Percentiles rank a stretch among this genome's conserved stretches.
phyloP scores from a whole-genome alignment of 2,329 filamentous ascomycete genomes.

The Decorospora gaudefroyi region DNA sequence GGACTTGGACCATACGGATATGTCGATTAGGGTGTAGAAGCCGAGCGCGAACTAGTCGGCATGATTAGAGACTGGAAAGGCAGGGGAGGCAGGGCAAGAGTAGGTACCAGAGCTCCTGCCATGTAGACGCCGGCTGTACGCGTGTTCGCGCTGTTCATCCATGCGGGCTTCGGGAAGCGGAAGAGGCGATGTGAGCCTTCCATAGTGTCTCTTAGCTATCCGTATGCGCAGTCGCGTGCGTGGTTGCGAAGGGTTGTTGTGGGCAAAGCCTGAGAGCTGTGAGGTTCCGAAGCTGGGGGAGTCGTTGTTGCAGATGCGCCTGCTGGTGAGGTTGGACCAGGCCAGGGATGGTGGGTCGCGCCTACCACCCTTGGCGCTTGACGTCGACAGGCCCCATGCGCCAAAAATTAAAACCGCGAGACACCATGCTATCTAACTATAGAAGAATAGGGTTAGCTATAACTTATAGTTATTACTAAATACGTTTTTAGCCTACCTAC shows the following conservation, averaged over 20 bases:
- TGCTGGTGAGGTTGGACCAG: constrained; percentile 47
- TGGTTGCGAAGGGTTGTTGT: neutral
- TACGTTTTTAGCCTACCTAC: too few species aligned
- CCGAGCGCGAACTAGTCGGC: constrained; percentile 65
- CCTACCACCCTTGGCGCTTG: constrained; percentile 17
- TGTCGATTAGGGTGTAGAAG: constrained; percentile 71
- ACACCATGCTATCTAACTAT: too few species aligned
- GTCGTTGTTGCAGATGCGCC: constrained; percentile 20
- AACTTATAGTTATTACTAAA: too few species aligned
- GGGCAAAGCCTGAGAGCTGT: constrained; percentile 11
- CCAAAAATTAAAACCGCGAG: too few species aligned
- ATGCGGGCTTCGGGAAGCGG: constrained; percentile 68
- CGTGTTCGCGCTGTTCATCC: constrained; percentile 67
- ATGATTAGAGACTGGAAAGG: constrained; percentile 9
- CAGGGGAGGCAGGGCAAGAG: neutral
- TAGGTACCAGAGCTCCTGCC: constrained; percentile 66
- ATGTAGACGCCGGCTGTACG: constrained; percentile 68
- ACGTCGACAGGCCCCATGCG: constrained; percentile 16
- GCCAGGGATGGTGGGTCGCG: constrained; percentile 11
- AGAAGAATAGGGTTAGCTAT: too few species aligned
- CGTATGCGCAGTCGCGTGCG: constrained; percentile 2
- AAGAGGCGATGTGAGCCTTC: constrained; percentile 62
- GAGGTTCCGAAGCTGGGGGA: constrained; percentile 19
- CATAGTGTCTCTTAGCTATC: constrained; percentile 36
- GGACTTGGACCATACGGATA: constrained; percentile 66